phyloP scores from a whole-genome alignment of 2,329 filamentous ascomycete genomes.

The Aureobasidium uvarum region DNA sequence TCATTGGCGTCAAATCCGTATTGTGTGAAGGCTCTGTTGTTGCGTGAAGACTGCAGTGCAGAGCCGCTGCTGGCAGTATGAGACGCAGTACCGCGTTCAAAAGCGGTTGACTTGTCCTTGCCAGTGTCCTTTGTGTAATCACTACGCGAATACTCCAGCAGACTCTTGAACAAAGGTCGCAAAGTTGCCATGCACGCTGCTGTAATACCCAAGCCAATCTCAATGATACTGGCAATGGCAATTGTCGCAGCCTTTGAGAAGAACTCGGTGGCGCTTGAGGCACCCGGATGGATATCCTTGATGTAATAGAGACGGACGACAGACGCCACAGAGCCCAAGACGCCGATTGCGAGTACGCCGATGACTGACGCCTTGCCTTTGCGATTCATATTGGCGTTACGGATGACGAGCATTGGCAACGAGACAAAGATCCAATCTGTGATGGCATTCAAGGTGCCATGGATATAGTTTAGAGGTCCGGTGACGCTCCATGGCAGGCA shows the following conservation, averaged over 20 bases:
- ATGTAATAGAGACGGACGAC: slow-evolving; percentile 34
- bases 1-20: neutral
- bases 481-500: slow-evolving; percentile 33
- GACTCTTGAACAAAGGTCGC: slow-evolving; percentile 35
- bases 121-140: neutral
- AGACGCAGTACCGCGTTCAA: neutral
- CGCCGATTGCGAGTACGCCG: slow-evolving; percentile 44
- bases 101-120: neutral
- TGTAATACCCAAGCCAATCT: slow-evolving; percentile 39
- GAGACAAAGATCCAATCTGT: slow-evolving; percentile 41
- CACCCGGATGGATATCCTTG: slow-evolving; percentile 31
- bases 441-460: slow-evolving; percentile 39
- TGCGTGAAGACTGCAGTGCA: neutral
- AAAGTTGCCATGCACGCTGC: slow-evolving; percentile 39
- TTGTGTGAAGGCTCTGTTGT: neutral
- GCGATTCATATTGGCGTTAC: slow-evolving; percentile 43
- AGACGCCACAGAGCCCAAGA: slow-evolving; percentile 32
- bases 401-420: slow-evolving; percentile 44
- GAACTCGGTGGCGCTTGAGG: neutral
- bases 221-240: slow-evolving; percentile 36
- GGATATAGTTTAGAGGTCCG: slow-evolving; percentile 31
- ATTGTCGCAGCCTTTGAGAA: slow-evolving; percentile 1
- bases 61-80: neutral
- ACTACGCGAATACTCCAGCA: neutral
- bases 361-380: slow-evolving; percentile 44